phyloP scores from a whole-genome alignment of 257 asterid species.

The Dorcoceras hygrometricum region DNA sequence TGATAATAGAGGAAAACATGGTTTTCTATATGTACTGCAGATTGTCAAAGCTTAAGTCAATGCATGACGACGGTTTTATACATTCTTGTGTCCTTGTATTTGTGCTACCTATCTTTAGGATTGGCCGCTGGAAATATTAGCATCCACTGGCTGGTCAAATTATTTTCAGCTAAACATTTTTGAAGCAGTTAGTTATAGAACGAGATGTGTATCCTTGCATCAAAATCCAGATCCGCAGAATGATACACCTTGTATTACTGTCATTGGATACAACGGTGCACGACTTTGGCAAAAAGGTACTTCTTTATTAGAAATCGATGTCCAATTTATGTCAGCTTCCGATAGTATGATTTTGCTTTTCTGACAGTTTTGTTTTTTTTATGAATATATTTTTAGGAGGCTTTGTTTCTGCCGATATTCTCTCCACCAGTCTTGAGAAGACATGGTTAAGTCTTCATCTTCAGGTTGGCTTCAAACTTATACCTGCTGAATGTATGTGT shows the following conservation, averaged over 20 bases:
- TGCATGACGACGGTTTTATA: neutral
- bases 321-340: conserved; percentile 19
- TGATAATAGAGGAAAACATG: neutral
- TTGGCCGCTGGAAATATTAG: neutral
- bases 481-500: too few relatives aligned
- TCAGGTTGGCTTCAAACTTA: conserved; percentile 49
- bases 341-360: conserved; percentile 8
- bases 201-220: conserved; percentile 46
- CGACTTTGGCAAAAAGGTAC: conserved; percentile 80
- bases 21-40: neutral
- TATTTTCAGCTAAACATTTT: conserved; percentile 10
- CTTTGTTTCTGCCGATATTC: conserved; percentile 63
- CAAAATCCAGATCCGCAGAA: conserved; percentile 67
- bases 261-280: conserved; percentile 76
- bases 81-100: neutral
- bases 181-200: conserved; percentile 19
- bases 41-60: conserved; percentile 3
- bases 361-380: conserved; percentile 24
- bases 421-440: conserved; percentile 75
- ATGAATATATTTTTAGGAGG: conserved; percentile 49
- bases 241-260: conserved; percentile 79
- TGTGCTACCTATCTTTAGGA: neutral
- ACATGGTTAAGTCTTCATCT: conserved; percentile 92
- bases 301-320: conserved; percentile 19
- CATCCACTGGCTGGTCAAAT: neutral